Evolutionary conservation across 805 yeast species (phyloP).

Genomic region (Metschnikowia proteae): DNA sequence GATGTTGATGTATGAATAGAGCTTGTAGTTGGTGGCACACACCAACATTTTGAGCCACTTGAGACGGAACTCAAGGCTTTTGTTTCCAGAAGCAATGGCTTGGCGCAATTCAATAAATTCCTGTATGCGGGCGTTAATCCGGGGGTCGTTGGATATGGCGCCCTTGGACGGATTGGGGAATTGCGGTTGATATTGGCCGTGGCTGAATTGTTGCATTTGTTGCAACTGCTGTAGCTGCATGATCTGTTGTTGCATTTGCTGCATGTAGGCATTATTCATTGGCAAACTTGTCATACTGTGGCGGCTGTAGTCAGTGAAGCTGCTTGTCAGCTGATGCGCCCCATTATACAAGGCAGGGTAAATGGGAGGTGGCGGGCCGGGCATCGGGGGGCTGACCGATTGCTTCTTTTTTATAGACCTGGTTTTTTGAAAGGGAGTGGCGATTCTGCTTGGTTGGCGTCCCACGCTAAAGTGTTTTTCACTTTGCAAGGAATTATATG

Average conservation of each 20-base stretch:
- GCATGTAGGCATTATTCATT: slow-evolving; percentile 40
- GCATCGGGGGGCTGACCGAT: slow-evolving; percentile 15
- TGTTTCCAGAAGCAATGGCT: slow-evolving; percentile 40
- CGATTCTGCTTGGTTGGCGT: slow-evolving; percentile 12
- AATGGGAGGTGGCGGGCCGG: slow-evolving; percentile 19
- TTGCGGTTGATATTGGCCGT: background rate
- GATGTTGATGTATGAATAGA: slow-evolving; percentile 40
- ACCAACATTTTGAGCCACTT: slow-evolving; percentile 43
- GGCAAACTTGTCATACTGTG: slow-evolving; percentile 13
- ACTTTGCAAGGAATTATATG: slow-evolving; percentile 32
- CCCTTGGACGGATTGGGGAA: background rate
- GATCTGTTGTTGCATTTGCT: slow-evolving; percentile 47
- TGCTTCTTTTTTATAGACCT: background rate
- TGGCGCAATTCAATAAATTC: slow-evolving; percentile 32
- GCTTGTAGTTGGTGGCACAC: slow-evolving; percentile 34
- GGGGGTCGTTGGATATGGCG: slow-evolving; percentile 19
- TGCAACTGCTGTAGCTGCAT: slow-evolving; percentile 37
- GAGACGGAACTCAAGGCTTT: slow-evolving; percentile 38
- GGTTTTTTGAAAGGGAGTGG: slow-evolving; percentile 7
- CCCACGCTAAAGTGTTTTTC: slow-evolving; percentile 21
- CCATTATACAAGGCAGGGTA: slow-evolving; percentile 5
- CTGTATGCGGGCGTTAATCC: slow-evolving; percentile 29
- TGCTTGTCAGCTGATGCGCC: background rate
- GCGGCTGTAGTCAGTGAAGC: slow-evolving; percentile 4
- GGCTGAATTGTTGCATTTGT: slow-evolving; percentile 13